Evolutionary conservation across 768 basidiomycete genomes (phyloP).

Genomic region (Boletales sp.): DNA sequence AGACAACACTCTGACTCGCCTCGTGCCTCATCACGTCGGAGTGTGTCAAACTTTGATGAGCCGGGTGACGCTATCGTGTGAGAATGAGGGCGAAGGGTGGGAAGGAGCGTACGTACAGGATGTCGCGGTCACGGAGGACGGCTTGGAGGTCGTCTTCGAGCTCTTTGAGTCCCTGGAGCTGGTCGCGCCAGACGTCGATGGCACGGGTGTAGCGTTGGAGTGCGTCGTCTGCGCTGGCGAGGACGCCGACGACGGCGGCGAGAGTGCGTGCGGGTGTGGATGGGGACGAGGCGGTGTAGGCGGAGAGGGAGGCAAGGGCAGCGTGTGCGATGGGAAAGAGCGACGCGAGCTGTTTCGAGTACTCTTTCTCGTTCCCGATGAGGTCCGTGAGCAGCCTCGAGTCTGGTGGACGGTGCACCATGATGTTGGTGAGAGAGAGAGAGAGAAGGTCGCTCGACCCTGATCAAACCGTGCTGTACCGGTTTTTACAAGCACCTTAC

Average conservation of each 20-base stretch:
- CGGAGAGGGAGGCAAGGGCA: constrained; percentile 62
- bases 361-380: constrained; percentile 67
- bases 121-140: constrained; percentile 68
- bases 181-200: constrained; percentile 64
- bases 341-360: constrained; percentile 54
- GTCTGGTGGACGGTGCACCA: constrained; percentile 75
- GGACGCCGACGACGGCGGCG: constrained; percentile 47
- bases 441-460: too few relatives aligned
- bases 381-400: constrained; percentile 69
- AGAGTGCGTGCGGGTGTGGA: constrained; percentile 24
- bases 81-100: neutral
- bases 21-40: too few relatives aligned
- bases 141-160: constrained; percentile 73
- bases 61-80: constrained; percentile 57
- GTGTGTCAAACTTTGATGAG: constrained; percentile 56
- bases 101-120: constrained; percentile 53
- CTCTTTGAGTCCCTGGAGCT: constrained; percentile 55
- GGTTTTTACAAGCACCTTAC: too few relatives aligned
- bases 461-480: too few relatives aligned
- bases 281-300: constrained; percentile 68
- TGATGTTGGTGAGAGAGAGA: constrained; percentile 21
- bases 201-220: constrained; percentile 55
- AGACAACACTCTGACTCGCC: too few relatives aligned
- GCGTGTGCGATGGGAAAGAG: constrained; percentile 58
- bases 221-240: constrained; percentile 68